Evolutionary conservation across 352 stramenopile genomes (phyloP), one percentile per base, ranked within the genome.

Genomic region (Halophytophthora batemanensis): DNA sequence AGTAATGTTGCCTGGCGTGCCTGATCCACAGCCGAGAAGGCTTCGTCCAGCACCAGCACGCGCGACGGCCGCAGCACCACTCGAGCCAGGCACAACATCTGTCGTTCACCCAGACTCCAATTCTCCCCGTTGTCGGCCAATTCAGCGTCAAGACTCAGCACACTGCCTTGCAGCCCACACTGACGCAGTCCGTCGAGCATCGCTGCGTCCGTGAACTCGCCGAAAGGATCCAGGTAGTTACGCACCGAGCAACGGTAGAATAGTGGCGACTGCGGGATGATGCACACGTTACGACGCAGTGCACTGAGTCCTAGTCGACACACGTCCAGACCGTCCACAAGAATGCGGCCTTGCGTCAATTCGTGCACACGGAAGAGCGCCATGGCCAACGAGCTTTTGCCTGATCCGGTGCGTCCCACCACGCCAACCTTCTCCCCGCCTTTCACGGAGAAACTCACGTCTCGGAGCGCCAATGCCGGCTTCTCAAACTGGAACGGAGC

Each of bases 71-170:
- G 74, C 7, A 99, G 66, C 52, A 99, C 70, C 15, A 96, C 96
- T 31, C 97, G 77, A 21, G 88, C 97, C 52, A 99, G 82, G 60
- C 95, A 98, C 23, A 99, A 59, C 47, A 99, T 85, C 70, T 99
- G 96, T 1, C 96, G 70, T 68, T 99, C 93, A 13, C 97, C 97
- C 12, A 97, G 86, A 53, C 70, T 95, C 50, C 97, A 98, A 69
- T 99, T 99, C 31, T 80, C 77, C 14, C 97, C 96, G 35, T 94
- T 96, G 56, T 99, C 95, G 2, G 63, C 52, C 1, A 71, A 50
- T 21, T 71, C 63, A 7, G 50, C 63, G 43, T 71, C 63, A 0
- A 71, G 53, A 23, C 58, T 71, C 1, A 53, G 58, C 39, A 71
- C 62, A 28, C 48, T 64, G 8, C 61, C 66, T 25, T 70, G 63